These are phyloP conservation scores for Penicillium sp. DNA, from an alignment of 2,329 filamentous ascomycete genomes.

Conservation along the genomic window DNA sequence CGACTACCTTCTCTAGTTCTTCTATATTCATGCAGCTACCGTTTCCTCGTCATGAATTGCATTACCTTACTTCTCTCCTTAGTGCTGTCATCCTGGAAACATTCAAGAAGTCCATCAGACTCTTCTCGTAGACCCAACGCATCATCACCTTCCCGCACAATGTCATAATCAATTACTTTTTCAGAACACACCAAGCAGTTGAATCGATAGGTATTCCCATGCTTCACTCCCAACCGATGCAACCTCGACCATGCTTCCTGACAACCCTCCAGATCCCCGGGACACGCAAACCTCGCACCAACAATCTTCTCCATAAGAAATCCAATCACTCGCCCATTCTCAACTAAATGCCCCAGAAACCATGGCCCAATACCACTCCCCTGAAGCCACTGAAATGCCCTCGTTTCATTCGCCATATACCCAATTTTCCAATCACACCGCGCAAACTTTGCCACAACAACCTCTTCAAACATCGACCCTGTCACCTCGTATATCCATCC, in stretches of 20 bases:
- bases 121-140: neutral
- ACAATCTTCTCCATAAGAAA: neutral
- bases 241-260: neutral
- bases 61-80: neutral
- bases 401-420: neutral
- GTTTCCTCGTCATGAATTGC: neutral
- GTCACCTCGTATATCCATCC: neutral
- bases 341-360: neutral
- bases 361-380: neutral
- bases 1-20: neutral
- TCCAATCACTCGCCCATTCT: neutral
- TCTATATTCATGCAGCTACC: neutral
- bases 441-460: neutral
- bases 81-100: neutral
- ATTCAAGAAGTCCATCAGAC: neutral
- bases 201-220: neutral
- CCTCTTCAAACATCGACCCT: neutral
- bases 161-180: neutral
- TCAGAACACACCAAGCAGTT: neutral
- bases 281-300: neutral
- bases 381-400: neutral
- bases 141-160: neutral
- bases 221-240: neutral
- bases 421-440: neutral
- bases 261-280: neutral